Base-by-base conservation (phyloP, 1,284 basidiomycete genomes). In the Cryptococcus wingfieldii region DNA sequence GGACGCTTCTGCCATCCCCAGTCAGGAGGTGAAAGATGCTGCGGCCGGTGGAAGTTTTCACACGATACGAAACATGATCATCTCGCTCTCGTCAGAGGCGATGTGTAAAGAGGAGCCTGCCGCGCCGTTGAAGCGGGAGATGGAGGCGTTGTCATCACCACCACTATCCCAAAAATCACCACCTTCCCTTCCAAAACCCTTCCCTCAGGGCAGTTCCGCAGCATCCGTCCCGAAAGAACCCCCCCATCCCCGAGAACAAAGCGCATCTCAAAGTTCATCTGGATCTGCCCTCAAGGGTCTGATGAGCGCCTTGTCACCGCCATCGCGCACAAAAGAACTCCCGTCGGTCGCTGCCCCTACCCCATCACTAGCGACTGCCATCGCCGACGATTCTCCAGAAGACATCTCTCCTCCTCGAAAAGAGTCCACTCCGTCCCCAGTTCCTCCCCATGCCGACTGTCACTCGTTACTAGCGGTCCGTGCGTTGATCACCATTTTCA, bases 401-500 rank as follows among this genome's bases (percentile, higher is more conserved):
- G 31, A 34, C 31, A 34, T 34, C 7, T 34, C 31, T 1, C 42
- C 28, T 19, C 51, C 50, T 27, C 6, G 16, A 23, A 13, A 54
- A 14, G 50, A 41, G 31, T 23, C 48, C 31, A 16, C 38, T 19
- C 41, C 52, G 14, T 23, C 19, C n/a, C 56, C 53, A 19, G 31
- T 19, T 28, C 12, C 55, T 34, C 18, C 65, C 41, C 72, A 74
- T 59, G 28, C 51, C 18, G 54, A 66, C 38, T 78, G 75, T 68
- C 70, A 72, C 55, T 74, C 77, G 2, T 56, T 76, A 7, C 56
- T 65, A 5, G 77, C 79, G 4, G 72, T 77, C 23, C 62, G 72
- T 23, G 70, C 79, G 1, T 70, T 80, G 28, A 79, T 81, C 52
- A 70, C 77, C 19, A 74, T 80, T 44, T 80, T 81, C 64, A 76